These are phyloP conservation scores for Leccinum broughii DNA, from an alignment of 768 basidiomycete species.

Conservation along the genomic window DNA sequence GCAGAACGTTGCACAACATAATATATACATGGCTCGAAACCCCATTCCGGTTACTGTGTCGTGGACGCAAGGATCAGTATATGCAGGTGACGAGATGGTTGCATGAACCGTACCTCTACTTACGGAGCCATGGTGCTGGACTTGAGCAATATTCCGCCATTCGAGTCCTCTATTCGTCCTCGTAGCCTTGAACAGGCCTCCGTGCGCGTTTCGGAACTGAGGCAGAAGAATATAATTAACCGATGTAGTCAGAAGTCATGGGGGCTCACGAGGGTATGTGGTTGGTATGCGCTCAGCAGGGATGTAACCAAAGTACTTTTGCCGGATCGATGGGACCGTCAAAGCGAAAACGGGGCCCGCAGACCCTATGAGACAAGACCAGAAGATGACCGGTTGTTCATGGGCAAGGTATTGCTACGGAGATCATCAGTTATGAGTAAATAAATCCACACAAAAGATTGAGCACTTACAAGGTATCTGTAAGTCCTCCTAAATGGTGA, in stretches of 20 bases:
- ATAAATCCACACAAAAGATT: too few relatives aligned
- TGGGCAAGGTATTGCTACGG: slow-evolving; percentile 85
- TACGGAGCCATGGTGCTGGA: background rate
- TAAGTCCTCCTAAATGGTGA: slow-evolving; percentile 32
- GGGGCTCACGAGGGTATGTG: slow-evolving; percentile 72
- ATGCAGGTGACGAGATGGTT: background rate
- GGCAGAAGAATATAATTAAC: background rate
- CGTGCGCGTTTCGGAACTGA: slow-evolving; percentile 73
- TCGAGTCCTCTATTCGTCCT: slow-evolving; percentile 47
- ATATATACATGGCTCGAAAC: slow-evolving; percentile 5
- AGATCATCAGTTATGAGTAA: background rate
- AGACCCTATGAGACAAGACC: slow-evolving; percentile 71
- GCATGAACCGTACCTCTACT: slow-evolving; percentile 10
- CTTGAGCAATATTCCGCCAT: background rate
- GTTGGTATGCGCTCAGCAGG: slow-evolving; percentile 69
- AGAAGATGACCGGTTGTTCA: slow-evolving; percentile 90
- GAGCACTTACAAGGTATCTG: slow-evolving; percentile 28
- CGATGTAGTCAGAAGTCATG: background rate
- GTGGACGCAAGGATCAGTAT: background rate
- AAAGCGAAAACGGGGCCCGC: slow-evolving; percentile 76
- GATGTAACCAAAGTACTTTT: slow-evolving; percentile 65
- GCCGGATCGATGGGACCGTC: slow-evolving; percentile 76
- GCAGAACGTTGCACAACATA: background rate
- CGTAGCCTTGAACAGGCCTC: slow-evolving; percentile 70
- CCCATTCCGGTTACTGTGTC: slow-evolving; percentile 2